Evolutionary conservation across 108 stramenopile species (phyloP), one percentile per base, ranked within the genome.

Genomic region (Seminavis robusta): DNA sequence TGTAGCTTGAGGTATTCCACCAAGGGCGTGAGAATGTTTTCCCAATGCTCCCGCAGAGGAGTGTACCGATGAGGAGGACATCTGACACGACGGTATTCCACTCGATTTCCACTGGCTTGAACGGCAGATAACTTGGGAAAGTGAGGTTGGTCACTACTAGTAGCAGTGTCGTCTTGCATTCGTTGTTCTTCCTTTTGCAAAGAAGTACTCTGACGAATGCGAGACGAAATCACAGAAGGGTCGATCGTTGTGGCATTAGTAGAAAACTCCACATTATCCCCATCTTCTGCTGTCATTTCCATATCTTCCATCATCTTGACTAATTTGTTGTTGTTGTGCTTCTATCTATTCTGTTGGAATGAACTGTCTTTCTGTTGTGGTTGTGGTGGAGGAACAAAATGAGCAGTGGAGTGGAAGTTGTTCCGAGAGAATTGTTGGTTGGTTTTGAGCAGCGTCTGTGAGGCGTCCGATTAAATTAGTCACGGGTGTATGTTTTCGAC

Each of bases 1-100:
- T 92, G 90, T 15, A 99, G 84, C 61, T 97, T 97, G 56, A 99
- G 85, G 65, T 94, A 96, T 69, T 98, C 81, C 39, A 98, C 97
- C 23, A 98, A 49, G 4, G 97, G 97, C 21, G 84, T 84, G 28
- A 98, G 52, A 21, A 98, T 86, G 43, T 79, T 65, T 62, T 95
- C 94, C 97, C 97, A 98, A 46, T 75, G 59, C 38, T 92, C 78
- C 3, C 95, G 79, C 11, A 98, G 79, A 15, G 95, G 95, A 17
- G 97, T 97, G 58, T 93, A 91, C 16, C 99, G 80, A 70, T 99
- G 91, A 11, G 94, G 79, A 5, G 99, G 99, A 63, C 95, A 93
- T 47, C 99, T 85, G 17, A 99, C 80, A 13, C 95, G 74, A 41
- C 95, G 87, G 53, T 95, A 95, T 61, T 95, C 90, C 4, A 78